phyloP scores from a whole-genome alignment of 108 stramenopile species.

The Nitzschia sp. region DNA sequence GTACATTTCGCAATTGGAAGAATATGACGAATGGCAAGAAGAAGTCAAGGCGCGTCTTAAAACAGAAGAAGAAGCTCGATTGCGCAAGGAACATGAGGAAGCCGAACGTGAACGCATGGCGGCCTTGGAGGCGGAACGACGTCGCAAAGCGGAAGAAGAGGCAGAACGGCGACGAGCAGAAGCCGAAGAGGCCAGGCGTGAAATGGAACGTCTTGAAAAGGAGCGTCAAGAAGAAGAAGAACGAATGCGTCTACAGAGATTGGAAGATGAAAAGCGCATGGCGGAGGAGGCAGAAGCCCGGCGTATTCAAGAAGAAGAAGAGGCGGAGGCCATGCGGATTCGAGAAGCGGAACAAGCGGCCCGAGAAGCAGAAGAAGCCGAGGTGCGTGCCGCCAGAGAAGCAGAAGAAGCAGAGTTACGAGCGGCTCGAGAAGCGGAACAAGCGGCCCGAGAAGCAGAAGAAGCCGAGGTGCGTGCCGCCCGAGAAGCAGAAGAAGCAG shows the following conservation, averaged over 20 bases:
- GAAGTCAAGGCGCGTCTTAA: conserved; percentile 1
- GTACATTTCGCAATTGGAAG: conserved; percentile 10
- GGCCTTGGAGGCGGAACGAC: conserved; percentile 15
- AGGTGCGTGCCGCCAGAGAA: conserved; percentile 6
- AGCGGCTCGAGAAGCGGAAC: conserved; percentile 4
- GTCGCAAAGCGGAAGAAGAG: conserved; percentile 16
- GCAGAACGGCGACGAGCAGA: conserved; percentile 10
- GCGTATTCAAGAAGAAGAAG: neutral
- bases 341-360: neutral
- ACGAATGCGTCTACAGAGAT: neutral
- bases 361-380: conserved; percentile 9
- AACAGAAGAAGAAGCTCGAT: neutral
- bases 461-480: conserved; percentile 6
- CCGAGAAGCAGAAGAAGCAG: conserved; percentile 1
- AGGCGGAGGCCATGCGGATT: neutral
- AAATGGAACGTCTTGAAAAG: conserved; percentile 3
- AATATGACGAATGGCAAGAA: conserved; percentile 18
- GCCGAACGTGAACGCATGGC: conserved; percentile 2
- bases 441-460: neutral
- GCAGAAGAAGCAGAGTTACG: conserved; percentile 14
- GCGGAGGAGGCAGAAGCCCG: conserved; percentile 11
- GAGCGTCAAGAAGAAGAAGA: conserved; percentile 10
- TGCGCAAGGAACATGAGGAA: conserved; percentile 4
- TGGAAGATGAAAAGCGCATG: neutral
- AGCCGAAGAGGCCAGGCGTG: conserved; percentile 4